A percentile compares a stretch with the other conserved stretches of the same genome.
Evolutionary conservation across 129 eudicot species (phyloP).

Genomic region (Lonicera japonica): DNA sequence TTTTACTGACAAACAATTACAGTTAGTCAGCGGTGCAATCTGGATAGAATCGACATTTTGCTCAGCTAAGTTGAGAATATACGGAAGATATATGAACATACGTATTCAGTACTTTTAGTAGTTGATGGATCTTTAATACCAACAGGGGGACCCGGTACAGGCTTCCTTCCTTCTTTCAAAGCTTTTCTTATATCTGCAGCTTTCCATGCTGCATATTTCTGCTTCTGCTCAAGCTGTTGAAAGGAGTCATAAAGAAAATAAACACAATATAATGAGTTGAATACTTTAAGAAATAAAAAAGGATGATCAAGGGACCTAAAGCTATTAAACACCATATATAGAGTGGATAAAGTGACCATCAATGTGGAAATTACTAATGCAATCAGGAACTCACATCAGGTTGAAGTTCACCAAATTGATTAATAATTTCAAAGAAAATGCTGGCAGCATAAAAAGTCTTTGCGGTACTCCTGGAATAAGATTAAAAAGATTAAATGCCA

Average conservation of each 20-base stretch:
- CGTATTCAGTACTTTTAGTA: constrained; percentile 44
- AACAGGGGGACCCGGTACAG: constrained; percentile 89
- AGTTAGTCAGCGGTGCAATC: too few relatives aligned
- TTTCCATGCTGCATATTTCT: constrained; percentile 94
- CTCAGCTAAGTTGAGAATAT: too few relatives aligned
- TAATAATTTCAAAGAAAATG: constrained; percentile 89
- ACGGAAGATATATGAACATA: constrained; percentile 24
- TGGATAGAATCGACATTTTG: too few relatives aligned
- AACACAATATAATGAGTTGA: background rate
- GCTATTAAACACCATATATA: background rate
- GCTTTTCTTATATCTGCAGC: constrained; percentile 96
- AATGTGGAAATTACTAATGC: background rate
- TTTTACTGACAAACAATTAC: too few relatives aligned
- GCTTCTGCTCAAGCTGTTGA: constrained; percentile 86
- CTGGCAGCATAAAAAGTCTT: constrained; percentile 97
- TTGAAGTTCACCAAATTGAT: constrained; percentile 78
- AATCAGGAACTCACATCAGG: constrained; percentile 60
- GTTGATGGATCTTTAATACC: constrained; percentile 58
- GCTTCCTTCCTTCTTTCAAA: constrained; percentile 92
- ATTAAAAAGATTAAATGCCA: background rate
- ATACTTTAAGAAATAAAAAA: background rate
- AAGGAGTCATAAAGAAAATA: constrained; percentile 2
- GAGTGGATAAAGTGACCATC: constrained; percentile 1
- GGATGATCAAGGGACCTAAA: background rate
- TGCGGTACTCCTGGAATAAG: constrained; percentile 69